phyloP scores from a whole-genome alignment of 352 stramenopile species.

The Lagenidium giganteum region DNA sequence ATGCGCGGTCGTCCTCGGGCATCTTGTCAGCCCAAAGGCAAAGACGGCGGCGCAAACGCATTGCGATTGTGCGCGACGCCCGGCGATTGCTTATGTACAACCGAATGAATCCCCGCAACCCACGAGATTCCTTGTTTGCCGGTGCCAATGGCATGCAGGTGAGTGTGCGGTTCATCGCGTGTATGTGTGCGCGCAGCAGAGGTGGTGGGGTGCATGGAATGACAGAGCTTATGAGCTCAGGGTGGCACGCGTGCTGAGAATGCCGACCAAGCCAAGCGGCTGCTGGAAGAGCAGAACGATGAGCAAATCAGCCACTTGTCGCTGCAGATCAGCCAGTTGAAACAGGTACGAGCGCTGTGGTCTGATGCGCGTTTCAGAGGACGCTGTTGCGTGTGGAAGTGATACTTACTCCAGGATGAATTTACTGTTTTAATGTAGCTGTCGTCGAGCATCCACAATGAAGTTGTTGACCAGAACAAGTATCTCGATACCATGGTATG shows the following conservation, averaged over 20 bases:
- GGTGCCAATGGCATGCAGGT: slow-evolving; percentile 47
- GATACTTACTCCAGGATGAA: background rate
- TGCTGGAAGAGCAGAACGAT: slow-evolving; percentile 85
- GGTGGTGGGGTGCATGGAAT: background rate
- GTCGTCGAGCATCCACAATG: slow-evolving; percentile 69
- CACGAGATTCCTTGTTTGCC: slow-evolving; percentile 63
- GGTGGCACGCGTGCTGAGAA: slow-evolving; percentile 36
- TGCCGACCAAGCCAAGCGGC: slow-evolving; percentile 66
- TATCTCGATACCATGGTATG: slow-evolving; percentile 80
- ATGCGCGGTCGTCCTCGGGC: too few species aligned
- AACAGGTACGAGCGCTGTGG: slow-evolving; percentile 74
- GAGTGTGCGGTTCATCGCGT: background rate
- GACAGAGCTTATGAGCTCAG: slow-evolving; percentile 18
- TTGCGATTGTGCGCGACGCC: background rate
- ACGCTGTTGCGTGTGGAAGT: background rate
- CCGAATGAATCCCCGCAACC: slow-evolving; percentile 57
- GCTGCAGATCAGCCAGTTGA: slow-evolving; percentile 82
- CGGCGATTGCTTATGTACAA: slow-evolving; percentile 64
- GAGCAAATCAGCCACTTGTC: slow-evolving; percentile 86
- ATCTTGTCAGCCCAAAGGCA: too few species aligned
- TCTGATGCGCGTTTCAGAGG: background rate
- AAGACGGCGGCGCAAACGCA: background rate
- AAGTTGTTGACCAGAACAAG: slow-evolving; percentile 78
- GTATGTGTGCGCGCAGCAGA: background rate
- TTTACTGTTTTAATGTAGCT: slow-evolving; percentile 33